A percentile compares a stretch with the other conserved stretches of the same genome.
Evolutionary conservation across 179 eudicot species (phyloP).

Genomic region (Pouteria campechiana): DNA sequence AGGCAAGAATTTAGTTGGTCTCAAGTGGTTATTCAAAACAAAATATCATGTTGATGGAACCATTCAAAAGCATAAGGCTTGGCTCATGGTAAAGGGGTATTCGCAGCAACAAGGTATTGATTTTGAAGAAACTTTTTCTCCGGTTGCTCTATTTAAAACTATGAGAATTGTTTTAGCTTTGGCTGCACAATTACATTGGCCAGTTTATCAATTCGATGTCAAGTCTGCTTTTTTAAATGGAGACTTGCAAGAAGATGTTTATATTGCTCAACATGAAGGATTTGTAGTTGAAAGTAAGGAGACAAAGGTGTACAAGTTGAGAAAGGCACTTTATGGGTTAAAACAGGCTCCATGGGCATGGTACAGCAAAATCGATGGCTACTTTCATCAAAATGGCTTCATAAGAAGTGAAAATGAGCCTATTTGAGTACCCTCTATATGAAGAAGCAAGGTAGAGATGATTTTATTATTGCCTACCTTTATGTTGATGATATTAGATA

Average conservation of each 20-base stretch:
- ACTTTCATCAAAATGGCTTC: too few relatives aligned
- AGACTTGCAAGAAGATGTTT: too few relatives aligned
- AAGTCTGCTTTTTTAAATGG: too few relatives aligned
- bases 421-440: neutral
- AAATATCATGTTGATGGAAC: neutral
- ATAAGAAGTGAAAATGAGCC: neutral
- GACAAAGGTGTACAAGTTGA: neutral
- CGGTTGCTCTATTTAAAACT: neutral
- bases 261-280: neutral
- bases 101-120: neutral
- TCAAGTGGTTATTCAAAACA: slow-evolving; percentile 1
- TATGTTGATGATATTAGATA: slow-evolving; percentile 3
- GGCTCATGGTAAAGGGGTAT: too few relatives aligned
- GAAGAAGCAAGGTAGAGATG: neutral
- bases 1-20: neutral
- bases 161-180: neutral
- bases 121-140: neutral
- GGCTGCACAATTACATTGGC: neutral
- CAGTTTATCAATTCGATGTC: neutral
- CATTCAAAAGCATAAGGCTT: neutral
- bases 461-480: neutral
- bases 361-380: too few relatives aligned
- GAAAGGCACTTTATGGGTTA: neutral
- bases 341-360: neutral
- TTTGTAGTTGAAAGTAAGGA: neutral